Conservation (phyloP, 108 stramenopile genomes). For the Cylindrotheca fusiformis region DNA sequence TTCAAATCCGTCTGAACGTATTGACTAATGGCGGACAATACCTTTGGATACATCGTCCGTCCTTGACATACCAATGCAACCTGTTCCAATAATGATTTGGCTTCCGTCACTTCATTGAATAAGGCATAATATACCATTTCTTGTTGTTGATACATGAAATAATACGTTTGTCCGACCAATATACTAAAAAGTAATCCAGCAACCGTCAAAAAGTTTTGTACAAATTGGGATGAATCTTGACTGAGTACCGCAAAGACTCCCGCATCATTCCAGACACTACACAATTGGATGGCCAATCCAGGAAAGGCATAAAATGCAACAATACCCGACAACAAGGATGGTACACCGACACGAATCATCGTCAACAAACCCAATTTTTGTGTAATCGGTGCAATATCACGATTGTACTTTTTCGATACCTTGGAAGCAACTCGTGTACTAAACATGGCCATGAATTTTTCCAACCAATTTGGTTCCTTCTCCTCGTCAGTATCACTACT, state of each 20-base stretch:
- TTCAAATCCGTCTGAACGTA: conserved; percentile 75
- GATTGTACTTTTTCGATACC: not conserved
- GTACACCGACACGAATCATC: conserved; percentile 62
- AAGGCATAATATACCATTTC: conserved; percentile 74
- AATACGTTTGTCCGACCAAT: conserved; percentile 70
- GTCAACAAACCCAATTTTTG: conserved; percentile 24
- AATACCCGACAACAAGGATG: conserved; percentile 50
- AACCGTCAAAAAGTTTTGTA: conserved; percentile 86
- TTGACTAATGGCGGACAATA: conserved; percentile 33
- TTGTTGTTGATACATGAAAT: conserved; percentile 82
- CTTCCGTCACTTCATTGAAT: conserved; percentile 88
- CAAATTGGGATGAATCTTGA: conserved; percentile 80
- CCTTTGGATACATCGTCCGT: conserved; percentile 62
- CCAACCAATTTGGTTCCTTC: not conserved
- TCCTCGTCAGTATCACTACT: not conserved
- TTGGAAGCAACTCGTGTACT: not conserved
- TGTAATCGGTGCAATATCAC: not conserved
- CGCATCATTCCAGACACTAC: conserved; percentile 55
- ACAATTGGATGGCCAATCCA: conserved; percentile 41
- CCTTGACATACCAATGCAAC: conserved; percentile 84
- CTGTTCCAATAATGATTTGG: conserved; percentile 86
- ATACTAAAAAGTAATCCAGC: conserved; percentile 71
- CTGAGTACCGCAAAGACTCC: conserved; percentile 77
- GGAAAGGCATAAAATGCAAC: conserved; percentile 59
- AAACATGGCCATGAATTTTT: not conserved